Percentiles rank a stretch among this genome's conserved stretches.
phyloP scores from a whole-genome alignment of 768 basidiomycete species.

The Tricholoma hemisulphureum region DNA sequence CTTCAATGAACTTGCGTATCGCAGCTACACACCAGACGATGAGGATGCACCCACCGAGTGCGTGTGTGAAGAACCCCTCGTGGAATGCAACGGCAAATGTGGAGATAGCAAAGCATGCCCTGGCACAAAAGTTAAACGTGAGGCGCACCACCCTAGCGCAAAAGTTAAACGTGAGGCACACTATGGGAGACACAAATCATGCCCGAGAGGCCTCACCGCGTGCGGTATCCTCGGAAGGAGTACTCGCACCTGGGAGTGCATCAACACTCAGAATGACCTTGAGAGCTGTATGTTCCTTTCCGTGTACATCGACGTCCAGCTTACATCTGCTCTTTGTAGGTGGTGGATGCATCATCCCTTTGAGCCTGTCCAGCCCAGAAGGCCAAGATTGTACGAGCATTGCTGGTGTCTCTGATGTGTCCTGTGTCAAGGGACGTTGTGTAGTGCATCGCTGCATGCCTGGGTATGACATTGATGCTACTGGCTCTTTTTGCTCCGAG shows the following conservation, averaged over 20 bases:
- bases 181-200: slow-evolving; percentile 27
- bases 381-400: slow-evolving; percentile 52
- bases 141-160: slow-evolving; percentile 34
- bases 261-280: slow-evolving; percentile 45
- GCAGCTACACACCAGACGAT: slow-evolving; percentile 25
- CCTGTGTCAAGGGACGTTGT: slow-evolving; percentile 45
- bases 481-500: slow-evolving; percentile 26
- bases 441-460: slow-evolving; percentile 44
- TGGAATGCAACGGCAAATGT: slow-evolving; percentile 51
- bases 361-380: slow-evolving; percentile 24
- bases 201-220: slow-evolving; percentile 37
- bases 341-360: slow-evolving; percentile 44
- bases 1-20: not conserved
- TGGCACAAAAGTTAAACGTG: too few relatives aligned
- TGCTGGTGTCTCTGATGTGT: slow-evolving; percentile 46
- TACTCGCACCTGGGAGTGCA: slow-evolving; percentile 45
- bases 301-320: not conserved
- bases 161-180: slow-evolving; percentile 32
- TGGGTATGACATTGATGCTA: slow-evolving; percentile 32
- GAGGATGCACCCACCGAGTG: slow-evolving; percentile 41
- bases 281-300: slow-evolving; percentile 47
- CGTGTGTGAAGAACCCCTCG: slow-evolving; percentile 40
- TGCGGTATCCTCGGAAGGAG: slow-evolving; percentile 44
- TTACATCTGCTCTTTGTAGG: slow-evolving; percentile 28
- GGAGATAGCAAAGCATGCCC: slow-evolving; percentile 33